Percentiles rank a stretch among this genome's conserved stretches.
phyloP scores from a whole-genome alignment of 1,284 basidiomycete genomes.

The Fistulina hepatica region DNA sequence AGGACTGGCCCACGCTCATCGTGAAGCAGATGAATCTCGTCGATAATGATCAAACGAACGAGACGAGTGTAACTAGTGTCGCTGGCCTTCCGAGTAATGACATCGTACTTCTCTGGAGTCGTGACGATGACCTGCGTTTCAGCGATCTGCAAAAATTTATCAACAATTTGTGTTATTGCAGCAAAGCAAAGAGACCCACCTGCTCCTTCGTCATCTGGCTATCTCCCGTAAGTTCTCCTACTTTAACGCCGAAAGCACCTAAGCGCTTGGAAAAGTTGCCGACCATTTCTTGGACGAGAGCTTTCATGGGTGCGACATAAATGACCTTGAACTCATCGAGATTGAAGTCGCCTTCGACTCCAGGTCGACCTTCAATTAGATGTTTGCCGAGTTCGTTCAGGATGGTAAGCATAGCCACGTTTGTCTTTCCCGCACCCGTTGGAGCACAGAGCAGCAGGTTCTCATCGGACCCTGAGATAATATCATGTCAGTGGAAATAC shows the following conservation, averaged over 20 bases:
- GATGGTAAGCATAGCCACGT: conserved; percentile 93
- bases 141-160: too few species aligned
- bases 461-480: too few species aligned
- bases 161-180: too few species aligned
- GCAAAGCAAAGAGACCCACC: too few species aligned
- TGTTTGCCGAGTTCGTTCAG: conserved; percentile 82
- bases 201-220: conserved; percentile 98
- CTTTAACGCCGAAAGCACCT: conserved; percentile 71
- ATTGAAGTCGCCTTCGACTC: conserved; percentile 75
- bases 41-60: conserved; percentile 93
- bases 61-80: conserved; percentile 97
- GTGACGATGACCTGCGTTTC: conserved; percentile 99
- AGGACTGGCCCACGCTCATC: conserved; percentile 98
- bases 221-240: conserved; percentile 96
- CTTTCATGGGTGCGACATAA: conserved; percentile 99
- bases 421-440: conserved; percentile 53
- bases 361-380: conserved; percentile 68
- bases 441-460: conserved; percentile 7
- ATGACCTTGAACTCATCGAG: conserved; percentile 93
- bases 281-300: conserved; percentile 95
- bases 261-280: conserved; percentile 87
- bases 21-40: conserved; percentile 96
- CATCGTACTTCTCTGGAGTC: conserved; percentile 99
- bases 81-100: conserved; percentile 96
- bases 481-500: too few species aligned